These are phyloP conservation scores for Artemisia argyi DNA, from an alignment of 129 eudicot genomes.

Conservation along the genomic window DNA sequence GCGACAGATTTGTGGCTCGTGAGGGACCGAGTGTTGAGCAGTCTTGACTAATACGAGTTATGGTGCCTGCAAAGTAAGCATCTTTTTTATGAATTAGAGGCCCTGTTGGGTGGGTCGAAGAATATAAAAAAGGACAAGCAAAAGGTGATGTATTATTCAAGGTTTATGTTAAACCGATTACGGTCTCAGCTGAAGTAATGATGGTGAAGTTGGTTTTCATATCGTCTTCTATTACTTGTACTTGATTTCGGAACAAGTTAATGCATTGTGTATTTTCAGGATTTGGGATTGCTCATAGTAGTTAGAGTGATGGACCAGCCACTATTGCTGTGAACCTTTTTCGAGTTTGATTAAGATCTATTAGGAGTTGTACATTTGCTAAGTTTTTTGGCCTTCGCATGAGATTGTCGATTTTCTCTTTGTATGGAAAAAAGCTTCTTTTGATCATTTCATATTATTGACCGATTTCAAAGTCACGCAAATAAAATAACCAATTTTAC, in stretches of 20 bases:
- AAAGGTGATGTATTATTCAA: slow-evolving; percentile 25
- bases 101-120: neutral
- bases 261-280: slow-evolving; percentile 8
- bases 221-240: neutral
- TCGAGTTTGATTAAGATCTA: neutral
- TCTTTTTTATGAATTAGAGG: slow-evolving; percentile 4
- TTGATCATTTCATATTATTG: no score
- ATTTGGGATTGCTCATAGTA: neutral
- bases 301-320: neutral
- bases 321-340: slow-evolving; percentile 6
- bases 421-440: neutral
- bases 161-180: slow-evolving; percentile 2
- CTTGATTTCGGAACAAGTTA: slow-evolving; percentile 15
- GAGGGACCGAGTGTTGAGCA: slow-evolving; percentile 3
- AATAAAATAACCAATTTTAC: neutral
- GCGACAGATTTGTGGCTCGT: slow-evolving; percentile 15
- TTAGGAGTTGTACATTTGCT: neutral
- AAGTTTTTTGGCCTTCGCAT: neutral
- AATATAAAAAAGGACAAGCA: slow-evolving; percentile 19
- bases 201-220: slow-evolving; percentile 20
- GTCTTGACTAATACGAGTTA: slow-evolving; percentile 6
- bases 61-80: slow-evolving; percentile 22
- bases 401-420: neutral
- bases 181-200: slow-evolving; percentile 6
- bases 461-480: no score